Evolutionary conservation across 164 flowering plant genomes (phyloP).

Genomic region (Macadamia tetraphylla): DNA sequence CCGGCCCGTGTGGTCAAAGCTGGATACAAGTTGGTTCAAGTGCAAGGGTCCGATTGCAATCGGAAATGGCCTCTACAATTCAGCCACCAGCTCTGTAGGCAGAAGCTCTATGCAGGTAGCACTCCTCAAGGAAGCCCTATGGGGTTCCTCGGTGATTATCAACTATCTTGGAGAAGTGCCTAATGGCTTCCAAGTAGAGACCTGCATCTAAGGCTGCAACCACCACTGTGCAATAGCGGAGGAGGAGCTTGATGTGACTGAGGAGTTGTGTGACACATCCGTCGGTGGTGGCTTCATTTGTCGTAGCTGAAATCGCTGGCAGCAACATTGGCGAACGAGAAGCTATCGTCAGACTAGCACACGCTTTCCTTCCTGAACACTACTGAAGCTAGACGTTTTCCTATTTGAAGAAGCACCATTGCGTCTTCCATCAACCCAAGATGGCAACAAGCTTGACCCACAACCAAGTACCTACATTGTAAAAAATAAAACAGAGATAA

Average conservation of each 20-base stretch:
- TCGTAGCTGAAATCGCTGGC: slow-evolving; percentile 11
- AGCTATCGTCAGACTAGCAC: slow-evolving; percentile 80
- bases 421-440: too few species aligned
- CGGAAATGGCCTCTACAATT: slow-evolving; percentile 78
- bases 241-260: slow-evolving; percentile 54
- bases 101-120: slow-evolving; percentile 70
- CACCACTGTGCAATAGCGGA: slow-evolving; percentile 48
- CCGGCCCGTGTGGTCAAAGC: slow-evolving; percentile 37
- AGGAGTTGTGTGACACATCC: slow-evolving; percentile 56
- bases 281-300: slow-evolving; percentile 31
- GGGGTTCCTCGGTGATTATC: slow-evolving; percentile 36
- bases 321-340: slow-evolving; percentile 35
- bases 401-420: too few species aligned
- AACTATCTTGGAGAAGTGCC: slow-evolving; percentile 93
- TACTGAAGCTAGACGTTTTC: too few species aligned
- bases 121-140: slow-evolving; percentile 68
- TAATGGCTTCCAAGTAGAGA: slow-evolving; percentile 71
- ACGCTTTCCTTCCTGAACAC: slow-evolving; percentile 53
- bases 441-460: slow-evolving; percentile 38
- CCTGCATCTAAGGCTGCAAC: slow-evolving; percentile 92
- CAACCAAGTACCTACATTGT: slow-evolving; percentile 60
- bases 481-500: background rate
- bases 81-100: slow-evolving; percentile 70
- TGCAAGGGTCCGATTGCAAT: slow-evolving; percentile 76
- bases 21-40: slow-evolving; percentile 55